Percentiles rank a stretch among this genome's conserved stretches.
phyloP scores from a whole-genome alignment of 2,329 filamentous ascomycete genomes.

The Ophiocordyceps camponoti-floridani region DNA sequence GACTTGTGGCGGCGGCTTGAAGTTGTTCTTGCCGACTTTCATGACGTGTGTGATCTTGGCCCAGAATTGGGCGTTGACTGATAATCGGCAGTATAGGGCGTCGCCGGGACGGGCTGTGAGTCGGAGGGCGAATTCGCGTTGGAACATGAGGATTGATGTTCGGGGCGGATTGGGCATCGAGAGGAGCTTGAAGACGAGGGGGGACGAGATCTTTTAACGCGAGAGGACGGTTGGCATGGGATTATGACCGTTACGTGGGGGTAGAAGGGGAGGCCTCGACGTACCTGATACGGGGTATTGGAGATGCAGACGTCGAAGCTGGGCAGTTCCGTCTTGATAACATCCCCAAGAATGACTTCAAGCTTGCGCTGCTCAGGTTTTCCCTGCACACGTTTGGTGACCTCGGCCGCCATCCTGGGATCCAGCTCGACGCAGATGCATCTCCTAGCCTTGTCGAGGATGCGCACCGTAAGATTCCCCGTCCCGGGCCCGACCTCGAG shows the following conservation, averaged over 20 bases:
- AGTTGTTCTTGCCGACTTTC: conserved; percentile 94
- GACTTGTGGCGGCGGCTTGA: conserved; percentile 84
- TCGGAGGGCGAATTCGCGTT: conserved; percentile 83
- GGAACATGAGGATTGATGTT: conserved; percentile 84
- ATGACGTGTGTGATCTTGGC: conserved; percentile 52
- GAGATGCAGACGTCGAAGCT: conserved; percentile 73
- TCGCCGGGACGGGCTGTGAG: conserved; percentile 79
- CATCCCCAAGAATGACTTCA: conserved; percentile 74
- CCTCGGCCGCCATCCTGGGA: conserved; percentile 88
- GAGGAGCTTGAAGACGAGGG: conserved; percentile 80
- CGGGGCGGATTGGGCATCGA: conserved; percentile 66
- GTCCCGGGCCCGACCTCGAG: conserved; percentile 86
- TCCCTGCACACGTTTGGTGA: conserved; percentile 85
- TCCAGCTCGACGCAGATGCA: conserved; percentile 79
- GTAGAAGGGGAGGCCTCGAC: neutral
- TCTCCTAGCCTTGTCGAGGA: conserved; percentile 73
- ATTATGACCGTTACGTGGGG: neutral
- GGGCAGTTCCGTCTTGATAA: conserved; percentile 63
- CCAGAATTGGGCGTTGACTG: conserved; percentile 86
- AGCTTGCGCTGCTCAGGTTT: conserved; percentile 69
- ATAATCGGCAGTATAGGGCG: conserved; percentile 75
- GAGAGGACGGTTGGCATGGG: neutral
- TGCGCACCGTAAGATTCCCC: conserved; percentile 75
- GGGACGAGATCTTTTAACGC: conserved; percentile 55
- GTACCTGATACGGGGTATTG: conserved; percentile 44